Evolutionary conservation across 2,329 filamentous ascomycete genomes (phyloP), one percentile per base, ranked within the genome.

Genomic region (Ophiostoma tasmaniense): DNA sequence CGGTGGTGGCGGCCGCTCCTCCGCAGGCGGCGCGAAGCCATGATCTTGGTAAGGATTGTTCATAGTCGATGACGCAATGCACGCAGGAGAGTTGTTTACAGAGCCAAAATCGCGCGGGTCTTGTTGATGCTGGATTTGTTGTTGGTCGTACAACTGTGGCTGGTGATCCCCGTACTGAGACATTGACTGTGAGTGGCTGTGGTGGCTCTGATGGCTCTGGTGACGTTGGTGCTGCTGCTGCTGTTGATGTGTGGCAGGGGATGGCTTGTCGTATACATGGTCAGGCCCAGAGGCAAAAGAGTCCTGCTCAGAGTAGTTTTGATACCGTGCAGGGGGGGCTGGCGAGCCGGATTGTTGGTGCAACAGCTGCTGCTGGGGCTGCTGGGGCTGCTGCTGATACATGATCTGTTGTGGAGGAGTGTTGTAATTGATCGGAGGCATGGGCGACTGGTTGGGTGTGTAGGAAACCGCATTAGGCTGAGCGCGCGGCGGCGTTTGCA

Each of bases 1-100:
- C 0, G 85, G 85, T 7, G 84, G 85, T 2, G 85, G 85, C 6
- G 85, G 85, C 2, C 80, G 79, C 39, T 81, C 81, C 55, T 80
- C 68, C 1, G n/a, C 50, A 10, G 68, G 70, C n/a, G 33, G 35
- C 17, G 17, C 59, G 30, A 64, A 66, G 68, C 28, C 67, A 2
- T 62, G 37, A 6, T 71, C 71, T 7, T 70, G 67, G 17, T 64
- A 69, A 1, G 59, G n/a, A 1, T 37, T 30, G 4, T 28, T 10
- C 37, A 50, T 64, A n/a, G 39, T 22, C 0, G 66, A 64, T 11
- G 64, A 39, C 8, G 62, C 13, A 20, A 45, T 42, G 8, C 68
- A 50, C 1, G 68, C 35, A 37, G 68, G 52, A 1, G 65, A 37
- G 3, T 50, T 62, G 59, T 25, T 68, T 25, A 66, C 62, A 35